phyloP scores from a whole-genome alignment of 2,329 filamentous ascomycete genomes.

The Fusarium xylarioides region DNA sequence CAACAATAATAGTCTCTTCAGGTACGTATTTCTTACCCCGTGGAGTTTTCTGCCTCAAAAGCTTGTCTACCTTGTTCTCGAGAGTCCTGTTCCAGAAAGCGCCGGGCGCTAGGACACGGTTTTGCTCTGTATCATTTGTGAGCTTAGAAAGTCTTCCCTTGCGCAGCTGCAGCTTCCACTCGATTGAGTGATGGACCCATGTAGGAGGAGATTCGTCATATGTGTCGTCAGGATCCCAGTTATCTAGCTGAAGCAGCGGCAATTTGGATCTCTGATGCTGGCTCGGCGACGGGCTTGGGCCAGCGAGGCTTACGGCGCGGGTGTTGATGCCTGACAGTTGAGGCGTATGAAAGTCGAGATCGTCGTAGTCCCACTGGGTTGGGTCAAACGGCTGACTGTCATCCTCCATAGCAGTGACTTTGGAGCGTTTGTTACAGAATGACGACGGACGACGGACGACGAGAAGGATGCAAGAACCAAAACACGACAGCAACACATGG shows the following conservation, averaged over 20 bases:
- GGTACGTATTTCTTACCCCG: not conserved
- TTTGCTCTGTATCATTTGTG: slow-evolving; percentile 4
- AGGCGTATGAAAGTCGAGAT: not conserved
- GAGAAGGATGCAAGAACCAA: not conserved
- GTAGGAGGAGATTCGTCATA: slow-evolving; percentile 14
- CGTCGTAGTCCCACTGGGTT: not conserved
- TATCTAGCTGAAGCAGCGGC: slow-evolving; percentile 7
- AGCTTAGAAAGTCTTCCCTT: slow-evolving; percentile 5
- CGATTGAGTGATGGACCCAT: slow-evolving; percentile 14
- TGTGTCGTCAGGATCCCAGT: slow-evolving; percentile 7
- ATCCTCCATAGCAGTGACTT: not conserved
- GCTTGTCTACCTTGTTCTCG: not conserved
- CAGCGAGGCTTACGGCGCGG: not conserved
- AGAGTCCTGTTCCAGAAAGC: slow-evolving; percentile 16
- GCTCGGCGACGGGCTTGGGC: not conserved
- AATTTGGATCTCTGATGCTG: not conserved
- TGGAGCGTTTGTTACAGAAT: not conserved
- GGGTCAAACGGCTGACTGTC: not conserved
- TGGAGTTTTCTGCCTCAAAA: not conserved
- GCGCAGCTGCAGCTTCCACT: slow-evolving; percentile 15
- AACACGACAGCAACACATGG: not conserved
- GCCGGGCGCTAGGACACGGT: slow-evolving; percentile 7
- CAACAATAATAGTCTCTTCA: not conserved
- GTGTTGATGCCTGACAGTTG: not conserved
- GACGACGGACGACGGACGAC: not conserved